Evolutionary conservation across 768 basidiomycete species (phyloP).

Genomic region (Suillus clintonianus): DNA sequence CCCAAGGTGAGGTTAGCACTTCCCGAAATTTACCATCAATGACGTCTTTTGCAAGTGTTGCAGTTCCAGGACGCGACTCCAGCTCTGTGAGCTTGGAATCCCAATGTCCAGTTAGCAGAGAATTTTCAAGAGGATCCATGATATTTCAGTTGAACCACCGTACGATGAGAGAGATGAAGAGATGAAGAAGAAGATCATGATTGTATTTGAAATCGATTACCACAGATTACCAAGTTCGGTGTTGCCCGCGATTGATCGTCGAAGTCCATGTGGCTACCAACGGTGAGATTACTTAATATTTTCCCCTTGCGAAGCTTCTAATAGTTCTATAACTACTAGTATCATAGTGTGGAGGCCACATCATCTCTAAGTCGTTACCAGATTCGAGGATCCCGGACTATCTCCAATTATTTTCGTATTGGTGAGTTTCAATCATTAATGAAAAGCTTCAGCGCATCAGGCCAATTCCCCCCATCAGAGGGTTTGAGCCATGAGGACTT

Average conservation of each 20-base stretch:
- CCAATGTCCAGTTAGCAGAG: constrained; percentile 57
- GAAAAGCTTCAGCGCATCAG: not conserved
- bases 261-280: no score
- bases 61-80: constrained; percentile 18
- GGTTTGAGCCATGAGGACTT: not conserved
- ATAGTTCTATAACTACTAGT: no score
- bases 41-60: constrained; percentile 53
- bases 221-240: not conserved
- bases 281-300: no score
- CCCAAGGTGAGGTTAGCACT: constrained; percentile 48
- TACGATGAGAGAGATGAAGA: not conserved
- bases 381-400: not conserved
- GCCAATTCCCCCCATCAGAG: not conserved
- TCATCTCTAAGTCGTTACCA: not conserved
- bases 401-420: not conserved
- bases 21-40: constrained; percentile 60
- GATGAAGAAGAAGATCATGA: not conserved
- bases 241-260: not conserved
- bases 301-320: not conserved
- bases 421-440: not conserved
- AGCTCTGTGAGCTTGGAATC: constrained; percentile 25
- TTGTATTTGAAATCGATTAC: not conserved
- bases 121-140: constrained; percentile 48
- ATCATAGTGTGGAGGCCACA: no score
- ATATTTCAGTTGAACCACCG: not conserved